A percentile compares a stretch with the other conserved stretches of the same genome.
Conservation (phyloP, 306 rosid genomes). For the Medicago ruthenica region DNA sequence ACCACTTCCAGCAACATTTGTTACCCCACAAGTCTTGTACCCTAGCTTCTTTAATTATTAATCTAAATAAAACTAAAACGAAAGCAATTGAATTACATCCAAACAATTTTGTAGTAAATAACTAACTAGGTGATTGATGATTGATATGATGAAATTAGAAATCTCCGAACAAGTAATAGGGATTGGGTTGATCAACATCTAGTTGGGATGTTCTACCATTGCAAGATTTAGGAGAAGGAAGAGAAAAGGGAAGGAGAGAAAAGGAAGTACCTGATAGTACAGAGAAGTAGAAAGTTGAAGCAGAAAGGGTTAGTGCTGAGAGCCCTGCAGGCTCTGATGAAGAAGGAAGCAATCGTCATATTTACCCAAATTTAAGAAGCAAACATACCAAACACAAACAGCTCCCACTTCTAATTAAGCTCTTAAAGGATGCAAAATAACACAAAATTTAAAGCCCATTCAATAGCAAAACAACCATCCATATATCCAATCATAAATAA, state of each 20-base stretch:
- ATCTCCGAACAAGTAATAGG: too few relatives aligned
- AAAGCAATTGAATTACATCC: too few relatives aligned
- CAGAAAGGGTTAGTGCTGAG: conserved; percentile 51
- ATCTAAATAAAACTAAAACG: too few relatives aligned
- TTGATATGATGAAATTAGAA: too few relatives aligned
- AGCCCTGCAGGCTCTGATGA: conserved; percentile 50
- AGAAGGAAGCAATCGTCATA: conserved; percentile 69
- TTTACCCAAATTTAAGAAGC: background rate
- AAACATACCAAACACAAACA: background rate
- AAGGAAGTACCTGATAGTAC: conserved; percentile 67
- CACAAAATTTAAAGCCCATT: background rate
- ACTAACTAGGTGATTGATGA: too few relatives aligned
- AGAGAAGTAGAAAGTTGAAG: conserved; percentile 68
- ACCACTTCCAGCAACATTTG: too few relatives aligned
- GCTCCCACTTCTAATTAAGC: background rate
- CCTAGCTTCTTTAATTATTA: too few relatives aligned
- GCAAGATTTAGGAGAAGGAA: background rate
- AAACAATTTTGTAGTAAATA: too few relatives aligned
- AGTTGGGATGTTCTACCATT: too few relatives aligned
- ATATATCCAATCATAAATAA: background rate
- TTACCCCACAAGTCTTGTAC: too few relatives aligned
- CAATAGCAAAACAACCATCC: conserved; percentile 11
- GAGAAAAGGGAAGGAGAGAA: background rate
- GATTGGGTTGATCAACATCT: too few relatives aligned
- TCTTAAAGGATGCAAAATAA: background rate